Base-by-base conservation (phyloP, 805 yeast species). In the Zygosaccharomyces pseudorouxii region DNA sequence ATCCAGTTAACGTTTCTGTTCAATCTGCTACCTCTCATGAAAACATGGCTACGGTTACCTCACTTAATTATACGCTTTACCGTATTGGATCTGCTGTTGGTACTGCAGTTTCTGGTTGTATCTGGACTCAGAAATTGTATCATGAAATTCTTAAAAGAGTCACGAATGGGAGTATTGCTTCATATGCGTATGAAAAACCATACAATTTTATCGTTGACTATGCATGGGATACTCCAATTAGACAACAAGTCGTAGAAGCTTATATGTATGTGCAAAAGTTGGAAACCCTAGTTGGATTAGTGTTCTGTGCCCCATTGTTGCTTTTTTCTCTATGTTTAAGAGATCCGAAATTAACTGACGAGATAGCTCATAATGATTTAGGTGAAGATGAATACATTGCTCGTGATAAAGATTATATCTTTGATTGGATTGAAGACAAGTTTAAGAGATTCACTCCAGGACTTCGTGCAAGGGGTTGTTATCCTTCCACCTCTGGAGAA, bases 81-180 rank as follows among this genome's bases (percentile, higher is more conserved):
- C 73, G 78, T 54, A 71, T 84, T 49, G 90, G 90, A 10, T 64
- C 78, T 10, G 85, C 87, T 5, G 61, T 82, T 43, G 89, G 89
- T 19, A 66, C 76, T 30, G 67, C 84, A 20, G 77, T 84, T 14
- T 75, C 86, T 12, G 89, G 89, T 55, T 87, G 88, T 27, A 73
- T 84, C 45, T 72, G 72, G 35, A 62, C 75, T 42, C 81, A 81
- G 59, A 60, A 72, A 14, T 68, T 84, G 57, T 84, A 78, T 59
- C 57, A 60, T 19, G 60, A 73, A 55, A 64, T 80, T 42, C 48
- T 57, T 28, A 64, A 69, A 41, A 55, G 67, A 48, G 52, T 71
- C 56, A 59, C 62, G 7, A 70, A 76, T 48, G 56, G 65, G 1
- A 63, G 72, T 0, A 52, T 75, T n/a, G 79, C 80, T 7, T 54